Evolutionary conservation across 1,284 basidiomycete genomes (phyloP).

Genomic region (Austroboletus novae-zelandiae): DNA sequence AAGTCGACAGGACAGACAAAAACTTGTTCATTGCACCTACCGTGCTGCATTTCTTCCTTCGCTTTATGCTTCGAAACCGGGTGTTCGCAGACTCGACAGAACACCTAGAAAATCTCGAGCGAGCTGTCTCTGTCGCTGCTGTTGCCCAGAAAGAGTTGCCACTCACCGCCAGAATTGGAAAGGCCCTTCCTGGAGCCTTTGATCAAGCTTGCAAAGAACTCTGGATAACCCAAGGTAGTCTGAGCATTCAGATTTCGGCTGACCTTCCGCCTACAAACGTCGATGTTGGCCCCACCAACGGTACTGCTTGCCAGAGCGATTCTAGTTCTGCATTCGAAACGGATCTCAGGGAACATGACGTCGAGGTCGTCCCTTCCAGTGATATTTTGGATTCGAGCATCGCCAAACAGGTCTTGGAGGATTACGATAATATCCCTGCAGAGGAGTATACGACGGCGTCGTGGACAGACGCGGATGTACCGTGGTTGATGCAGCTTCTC

Average conservation of each 20-base stretch:
- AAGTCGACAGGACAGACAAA: conserved; percentile 26
- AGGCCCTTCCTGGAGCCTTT: conserved; percentile 40
- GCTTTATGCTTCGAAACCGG: conserved; percentile 44
- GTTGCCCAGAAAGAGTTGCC: conserved; percentile 45
- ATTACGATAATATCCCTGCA: conserved; percentile 15
- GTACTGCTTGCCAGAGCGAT: not conserved
- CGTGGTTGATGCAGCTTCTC: conserved; percentile 36
- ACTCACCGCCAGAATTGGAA: conserved; percentile 38
- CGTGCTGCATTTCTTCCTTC: conserved; percentile 47
- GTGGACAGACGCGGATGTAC: conserved; percentile 28
- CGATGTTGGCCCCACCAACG: not conserved
- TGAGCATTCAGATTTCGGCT: conserved; percentile 20
- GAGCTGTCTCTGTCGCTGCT: conserved; percentile 35
- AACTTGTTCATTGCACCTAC: conserved; percentile 38
- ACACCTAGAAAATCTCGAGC: conserved; percentile 29
- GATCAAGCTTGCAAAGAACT: conserved; percentile 37
- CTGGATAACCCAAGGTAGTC: conserved; percentile 32
- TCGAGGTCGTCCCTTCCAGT: conserved; percentile 29
- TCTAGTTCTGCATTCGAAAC: conserved; percentile 20
- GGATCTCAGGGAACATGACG: conserved; percentile 19
- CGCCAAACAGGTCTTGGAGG: conserved; percentile 31
- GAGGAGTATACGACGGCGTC: conserved; percentile 30
- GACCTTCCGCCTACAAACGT: not conserved
- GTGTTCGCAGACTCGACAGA: conserved; percentile 34
- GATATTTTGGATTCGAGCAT: conserved; percentile 30